Evolutionary conservation across 768 basidiomycete species (phyloP).

Genomic region (Pleurotus tuoliensis): DNA sequence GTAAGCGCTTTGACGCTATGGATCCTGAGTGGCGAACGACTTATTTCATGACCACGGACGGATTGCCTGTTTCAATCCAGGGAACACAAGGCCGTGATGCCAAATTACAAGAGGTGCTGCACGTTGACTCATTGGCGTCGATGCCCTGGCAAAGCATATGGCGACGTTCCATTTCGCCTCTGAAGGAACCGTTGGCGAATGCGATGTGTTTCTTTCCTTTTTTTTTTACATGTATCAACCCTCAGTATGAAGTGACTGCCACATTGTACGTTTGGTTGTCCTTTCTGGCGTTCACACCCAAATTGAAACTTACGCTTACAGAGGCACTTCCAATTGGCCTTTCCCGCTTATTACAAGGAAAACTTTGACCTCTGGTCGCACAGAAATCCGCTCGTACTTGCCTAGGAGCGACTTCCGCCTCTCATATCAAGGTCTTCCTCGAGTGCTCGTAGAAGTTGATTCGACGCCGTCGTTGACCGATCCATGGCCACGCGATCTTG

Average conservation of each 20-base stretch:
- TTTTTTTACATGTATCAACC: neutral
- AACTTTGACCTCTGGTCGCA: neutral
- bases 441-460: conserved; percentile 4
- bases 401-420: conserved; percentile 3
- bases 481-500: neutral
- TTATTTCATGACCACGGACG: no score
- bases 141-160: no score
- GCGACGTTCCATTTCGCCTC: no score
- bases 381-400: neutral
- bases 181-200: neutral
- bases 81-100: no score
- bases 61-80: no score
- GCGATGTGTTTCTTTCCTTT: neutral
- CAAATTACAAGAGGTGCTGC: no score
- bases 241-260: neutral
- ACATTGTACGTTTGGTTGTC: neutral
- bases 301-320: neutral
- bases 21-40: no score
- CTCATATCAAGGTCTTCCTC: neutral
- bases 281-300: neutral
- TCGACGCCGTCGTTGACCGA: neutral
- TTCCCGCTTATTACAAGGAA: neutral
- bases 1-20: no score
- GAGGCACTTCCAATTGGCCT: neutral
- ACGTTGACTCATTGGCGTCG: no score